phyloP scores from a whole-genome alignment of 2,329 filamentous ascomycete species.

The Basipetospora chlamydospora region DNA sequence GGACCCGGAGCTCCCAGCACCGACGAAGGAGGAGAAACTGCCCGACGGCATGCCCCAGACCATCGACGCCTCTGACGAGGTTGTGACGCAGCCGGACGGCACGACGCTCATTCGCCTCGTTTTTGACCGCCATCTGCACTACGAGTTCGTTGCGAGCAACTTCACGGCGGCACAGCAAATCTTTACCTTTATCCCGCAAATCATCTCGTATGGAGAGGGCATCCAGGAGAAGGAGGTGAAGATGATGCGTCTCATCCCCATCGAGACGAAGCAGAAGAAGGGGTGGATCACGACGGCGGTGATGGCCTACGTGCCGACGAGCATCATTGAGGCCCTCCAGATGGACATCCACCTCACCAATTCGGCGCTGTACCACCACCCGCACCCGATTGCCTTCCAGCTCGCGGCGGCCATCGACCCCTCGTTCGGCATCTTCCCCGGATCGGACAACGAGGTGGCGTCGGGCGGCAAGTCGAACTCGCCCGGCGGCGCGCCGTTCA shows the following conservation, averaged over 20 bases:
- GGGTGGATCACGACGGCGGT: slow-evolving; percentile 72
- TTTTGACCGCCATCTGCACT: slow-evolving; percentile 71
- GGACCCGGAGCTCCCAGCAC: slow-evolving; percentile 9
- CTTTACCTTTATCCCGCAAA: slow-evolving; percentile 61
- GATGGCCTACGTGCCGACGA: slow-evolving; percentile 54
- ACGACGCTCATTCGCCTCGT: slow-evolving; percentile 68
- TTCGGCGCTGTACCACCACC: slow-evolving; percentile 61
- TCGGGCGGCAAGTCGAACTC: slow-evolving; percentile 20
- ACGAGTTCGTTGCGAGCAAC: slow-evolving; percentile 61
- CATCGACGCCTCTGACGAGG: slow-evolving; percentile 54
- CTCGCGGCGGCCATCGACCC: slow-evolving; percentile 74
- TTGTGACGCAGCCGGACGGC: slow-evolving; percentile 40
- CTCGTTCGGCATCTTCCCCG: slow-evolving; percentile 51
- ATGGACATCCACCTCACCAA: slow-evolving; percentile 57
- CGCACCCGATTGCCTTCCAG: slow-evolving; percentile 48
- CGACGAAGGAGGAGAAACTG: slow-evolving; percentile 30
- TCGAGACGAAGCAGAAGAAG: slow-evolving; percentile 52
- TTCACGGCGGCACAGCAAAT: slow-evolving; percentile 69
- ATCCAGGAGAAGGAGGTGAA: slow-evolving; percentile 41
- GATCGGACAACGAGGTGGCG: slow-evolving; percentile 12
- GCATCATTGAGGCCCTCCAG: slow-evolving; percentile 51
- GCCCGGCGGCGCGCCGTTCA: slow-evolving; percentile 4
- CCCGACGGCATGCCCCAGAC: slow-evolving; percentile 57
- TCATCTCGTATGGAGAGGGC: slow-evolving; percentile 49
- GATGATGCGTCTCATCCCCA: slow-evolving; percentile 60